A percentile compares a stretch with the other conserved stretches of the same genome.
These are phyloP conservation scores for Triticum turgidum DNA, from an alignment of 176 grass and related monocot species.

Conservation along the genomic window DNA sequence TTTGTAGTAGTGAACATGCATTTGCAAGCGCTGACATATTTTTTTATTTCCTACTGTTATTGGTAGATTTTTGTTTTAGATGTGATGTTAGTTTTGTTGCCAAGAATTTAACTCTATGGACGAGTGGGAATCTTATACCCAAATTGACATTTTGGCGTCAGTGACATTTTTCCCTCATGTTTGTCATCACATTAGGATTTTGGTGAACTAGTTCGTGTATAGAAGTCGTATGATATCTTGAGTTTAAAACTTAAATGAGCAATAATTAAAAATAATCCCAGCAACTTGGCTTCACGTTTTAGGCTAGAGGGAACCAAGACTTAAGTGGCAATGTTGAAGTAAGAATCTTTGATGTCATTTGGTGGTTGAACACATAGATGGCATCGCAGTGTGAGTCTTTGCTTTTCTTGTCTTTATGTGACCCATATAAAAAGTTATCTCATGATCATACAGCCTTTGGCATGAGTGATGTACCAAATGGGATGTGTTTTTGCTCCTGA, in stretches of 20 bases:
- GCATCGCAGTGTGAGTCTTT: background rate
- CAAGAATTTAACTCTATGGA: slow-evolving; percentile 8
- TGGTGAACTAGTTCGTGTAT: background rate
- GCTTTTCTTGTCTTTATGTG: slow-evolving; percentile 7
- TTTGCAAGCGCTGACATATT: background rate
- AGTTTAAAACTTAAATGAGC: background rate
- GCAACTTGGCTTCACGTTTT: background rate
- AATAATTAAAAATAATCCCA: background rate
- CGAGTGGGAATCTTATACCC: background rate
- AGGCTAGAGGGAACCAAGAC: background rate
- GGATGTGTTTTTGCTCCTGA: background rate
- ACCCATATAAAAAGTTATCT: background rate
- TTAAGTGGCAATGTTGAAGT: background rate
- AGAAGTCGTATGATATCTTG: background rate
- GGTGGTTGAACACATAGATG: no score
- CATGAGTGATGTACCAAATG: background rate
- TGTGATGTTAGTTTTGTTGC: background rate
- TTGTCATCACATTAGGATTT: background rate
- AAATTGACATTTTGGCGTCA: background rate
- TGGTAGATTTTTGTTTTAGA: background rate
- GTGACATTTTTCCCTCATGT: no score
- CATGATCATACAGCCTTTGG: background rate
- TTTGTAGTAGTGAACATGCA: background rate
- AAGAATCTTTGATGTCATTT: background rate
- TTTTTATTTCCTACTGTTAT: background rate